Conservation (phyloP, 352 stramenopile genomes). For the Elongisporangium undulatum region DNA sequence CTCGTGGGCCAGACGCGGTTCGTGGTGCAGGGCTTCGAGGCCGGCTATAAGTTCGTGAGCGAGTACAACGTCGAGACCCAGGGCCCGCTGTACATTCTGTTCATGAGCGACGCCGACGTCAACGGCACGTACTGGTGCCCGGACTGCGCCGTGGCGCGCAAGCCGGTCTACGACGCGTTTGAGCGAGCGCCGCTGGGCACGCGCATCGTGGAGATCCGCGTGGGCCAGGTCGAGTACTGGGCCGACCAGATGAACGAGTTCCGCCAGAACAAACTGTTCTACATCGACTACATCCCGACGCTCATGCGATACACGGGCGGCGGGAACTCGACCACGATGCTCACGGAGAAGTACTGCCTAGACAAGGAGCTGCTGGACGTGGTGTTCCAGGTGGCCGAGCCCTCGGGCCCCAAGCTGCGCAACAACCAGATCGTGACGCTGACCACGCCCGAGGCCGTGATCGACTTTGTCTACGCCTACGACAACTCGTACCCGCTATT, state of each 20-base stretch:
- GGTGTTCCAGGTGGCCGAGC: conserved; percentile 54
- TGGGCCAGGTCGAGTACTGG: conserved; percentile 54
- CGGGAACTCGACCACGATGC: conserved; percentile 67
- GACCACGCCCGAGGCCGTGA: conserved; percentile 32
- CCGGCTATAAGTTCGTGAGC: conserved; percentile 72
- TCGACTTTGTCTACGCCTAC: conserved; percentile 52
- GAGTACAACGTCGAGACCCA: conserved; percentile 64
- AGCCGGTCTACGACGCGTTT: conserved; percentile 70
- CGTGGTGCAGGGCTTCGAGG: conserved; percentile 68
- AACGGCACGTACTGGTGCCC: conserved; percentile 77
- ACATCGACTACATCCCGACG: conserved; percentile 74
- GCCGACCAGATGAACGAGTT: conserved; percentile 76
- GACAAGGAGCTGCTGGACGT: conserved; percentile 65
- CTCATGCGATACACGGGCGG: conserved; percentile 71
- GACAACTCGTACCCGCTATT: conserved; percentile 74
- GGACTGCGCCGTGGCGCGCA: conserved; percentile 68
- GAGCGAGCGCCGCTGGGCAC: conserved; percentile 55
- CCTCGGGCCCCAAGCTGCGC: conserved; percentile 28
- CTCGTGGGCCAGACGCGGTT: conserved; percentile 55
- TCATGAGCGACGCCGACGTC: conserved; percentile 69
- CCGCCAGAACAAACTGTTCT: conserved; percentile 77
- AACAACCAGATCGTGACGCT: conserved; percentile 67
- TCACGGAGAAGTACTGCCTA: conserved; percentile 65
- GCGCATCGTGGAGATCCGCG: conserved; percentile 66
- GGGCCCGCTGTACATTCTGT: conserved; percentile 64